Percentiles rank a stretch among this genome's conserved stretches.
phyloP scores from a whole-genome alignment of 2,329 filamentous ascomycete species.

The Penicillium sp. region DNA sequence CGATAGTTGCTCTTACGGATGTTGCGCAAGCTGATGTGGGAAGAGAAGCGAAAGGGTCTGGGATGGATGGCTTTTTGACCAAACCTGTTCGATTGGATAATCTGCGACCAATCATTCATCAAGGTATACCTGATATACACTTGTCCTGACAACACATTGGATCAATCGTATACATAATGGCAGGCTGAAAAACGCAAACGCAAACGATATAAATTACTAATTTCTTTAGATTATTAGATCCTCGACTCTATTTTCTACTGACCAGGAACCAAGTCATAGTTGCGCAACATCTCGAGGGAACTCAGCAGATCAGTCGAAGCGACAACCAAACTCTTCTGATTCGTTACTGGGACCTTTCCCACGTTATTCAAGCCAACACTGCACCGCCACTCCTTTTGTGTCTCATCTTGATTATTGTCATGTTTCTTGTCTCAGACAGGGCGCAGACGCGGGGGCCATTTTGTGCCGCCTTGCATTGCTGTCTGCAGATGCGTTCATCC shows the following conservation, averaged over 20 bases:
- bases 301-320: too few species aligned
- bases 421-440: slow-evolving; percentile 43
- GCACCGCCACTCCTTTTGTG: neutral
- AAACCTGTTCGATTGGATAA: slow-evolving; percentile 10
- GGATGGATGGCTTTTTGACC: slow-evolving; percentile 11
- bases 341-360: too few species aligned
- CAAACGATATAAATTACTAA: neutral
- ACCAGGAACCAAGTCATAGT: too few species aligned
- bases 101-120: neutral
- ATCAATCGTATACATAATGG: too few species aligned
- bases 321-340: too few species aligned
- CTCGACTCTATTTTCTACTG: too few species aligned
- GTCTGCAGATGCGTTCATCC: slow-evolving; percentile 46
- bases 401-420: slow-evolving; percentile 22
- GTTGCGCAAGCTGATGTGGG: slow-evolving; percentile 10
- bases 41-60: slow-evolving; percentile 9
- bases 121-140: neutral
- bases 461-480: slow-evolving; percentile 39
- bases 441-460: slow-evolving; percentile 46
- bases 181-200: neutral
- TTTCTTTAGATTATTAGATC: too few species aligned
- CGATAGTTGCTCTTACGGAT: slow-evolving; percentile 11
- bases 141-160: too few species aligned
- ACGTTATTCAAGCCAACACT: too few species aligned
- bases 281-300: too few species aligned